Evolutionary conservation across 768 basidiomycete genomes (phyloP), one percentile per base, ranked within the genome.

Genomic region (Rhizopogon salebrosus): DNA sequence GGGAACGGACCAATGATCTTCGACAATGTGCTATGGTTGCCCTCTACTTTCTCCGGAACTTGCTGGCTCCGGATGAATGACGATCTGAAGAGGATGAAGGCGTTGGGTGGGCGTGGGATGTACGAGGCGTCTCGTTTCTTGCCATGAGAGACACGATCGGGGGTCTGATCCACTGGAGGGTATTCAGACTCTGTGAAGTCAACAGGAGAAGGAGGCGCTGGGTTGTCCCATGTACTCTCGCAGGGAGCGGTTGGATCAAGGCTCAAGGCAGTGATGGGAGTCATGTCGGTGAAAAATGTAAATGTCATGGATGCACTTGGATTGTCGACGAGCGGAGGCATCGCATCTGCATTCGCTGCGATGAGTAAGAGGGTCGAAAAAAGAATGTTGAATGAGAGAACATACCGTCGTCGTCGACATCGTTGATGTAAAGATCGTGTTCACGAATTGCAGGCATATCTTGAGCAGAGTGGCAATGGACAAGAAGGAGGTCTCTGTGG

Each of bases 71-170:
- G 76, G 66, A 90, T 87, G 70, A 90, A 89, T 27, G 80, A 82
- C 22, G 85, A 86, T 59, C 88, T 81, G 69, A 89, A 91, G 67
- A 90, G 84, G 60, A 90, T 91, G 71, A 90, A 91, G 54, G 89
- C 88, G 69, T 89, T 91, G 23, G 88, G 88, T 6, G 89, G 88
- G 43, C 89, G 83, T 38, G 88, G 89, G 68, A 90, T 91, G 67
- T 89, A 84, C 2, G 80, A 80, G 51, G 84, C 80, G 61, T 85
- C 83, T 50, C 83, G 80, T 62, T 80, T 79, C 73, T 81, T 85
- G 53, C 75, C 75, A 62, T 85, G 83, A 52, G 75, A 77, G 14
- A 64, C 54, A 22, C 77, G 77, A 52, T 71, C 67, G 57, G 62
- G 67, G 3, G 57, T 71, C 54, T 63, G 68, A 54, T 51, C 57